A percentile compares a stretch with the other conserved stretches of the same genome.
phyloP scores from a whole-genome alignment of 331 rosid genomes.

The Arachis monticola region DNA sequence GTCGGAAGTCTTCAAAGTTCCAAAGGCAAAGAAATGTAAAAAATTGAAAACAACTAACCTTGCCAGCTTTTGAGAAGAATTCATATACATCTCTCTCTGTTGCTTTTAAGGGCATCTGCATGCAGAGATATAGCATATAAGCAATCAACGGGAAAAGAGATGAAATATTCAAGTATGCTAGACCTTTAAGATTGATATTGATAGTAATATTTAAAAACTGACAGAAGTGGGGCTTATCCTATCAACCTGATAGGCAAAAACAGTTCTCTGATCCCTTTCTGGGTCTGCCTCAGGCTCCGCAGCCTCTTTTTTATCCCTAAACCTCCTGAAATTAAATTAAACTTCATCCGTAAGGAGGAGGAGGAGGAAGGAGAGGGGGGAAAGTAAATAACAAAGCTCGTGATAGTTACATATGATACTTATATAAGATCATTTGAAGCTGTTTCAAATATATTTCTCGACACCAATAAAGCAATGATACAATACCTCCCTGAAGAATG shows the following conservation, averaged over 20 bases:
- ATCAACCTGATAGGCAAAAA: slow-evolving; percentile 94
- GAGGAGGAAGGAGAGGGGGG: neutral
- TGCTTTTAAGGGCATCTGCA: slow-evolving; percentile 96
- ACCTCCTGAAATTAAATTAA: slow-evolving; percentile 66
- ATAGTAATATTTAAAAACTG: slow-evolving; percentile 13
- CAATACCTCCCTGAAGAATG: slow-evolving; percentile 8
- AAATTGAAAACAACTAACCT: slow-evolving; percentile 58
- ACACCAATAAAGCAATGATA: slow-evolving; percentile 16
- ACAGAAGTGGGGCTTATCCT: neutral
- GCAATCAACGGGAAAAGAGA: slow-evolving; percentile 28
- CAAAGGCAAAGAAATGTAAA: slow-evolving; percentile 11
- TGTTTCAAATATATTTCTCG: neutral
- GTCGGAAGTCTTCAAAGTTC: neutral
- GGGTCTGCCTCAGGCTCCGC: slow-evolving; percentile 98
- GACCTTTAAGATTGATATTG: neutral
- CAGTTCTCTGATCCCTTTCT: slow-evolving; percentile 99
- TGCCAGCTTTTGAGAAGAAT: slow-evolving; percentile 96
- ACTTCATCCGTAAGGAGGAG: neutral
- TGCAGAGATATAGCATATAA: slow-evolving; percentile 35
- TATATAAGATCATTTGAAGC: neutral
- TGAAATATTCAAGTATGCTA: slow-evolving; percentile 2
- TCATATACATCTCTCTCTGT: slow-evolving; percentile 91
- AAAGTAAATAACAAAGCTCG: neutral
- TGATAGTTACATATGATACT: neutral
- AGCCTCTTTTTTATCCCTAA: slow-evolving; percentile 84